A percentile compares a stretch with the other conserved stretches of the same genome.
Evolutionary conservation across 108 stramenopile species (phyloP).

Genomic region (Cyclotella choctawhatcheeana): DNA sequence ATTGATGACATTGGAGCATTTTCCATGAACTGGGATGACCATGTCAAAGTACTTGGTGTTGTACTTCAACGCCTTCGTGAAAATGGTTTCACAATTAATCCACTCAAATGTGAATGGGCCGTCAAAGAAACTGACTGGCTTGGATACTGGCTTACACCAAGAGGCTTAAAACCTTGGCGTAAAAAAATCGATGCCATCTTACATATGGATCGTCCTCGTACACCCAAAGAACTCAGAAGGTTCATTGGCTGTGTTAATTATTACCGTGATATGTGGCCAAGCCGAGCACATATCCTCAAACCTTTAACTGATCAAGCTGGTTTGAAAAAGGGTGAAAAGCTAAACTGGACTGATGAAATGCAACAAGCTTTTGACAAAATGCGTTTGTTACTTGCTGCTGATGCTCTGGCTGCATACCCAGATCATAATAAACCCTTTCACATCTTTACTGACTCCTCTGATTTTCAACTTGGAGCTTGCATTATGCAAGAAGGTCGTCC

Average conservation of each 20-base stretch:
- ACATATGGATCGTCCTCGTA: constrained; percentile 36
- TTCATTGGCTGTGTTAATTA: constrained; percentile 57
- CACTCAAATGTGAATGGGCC: constrained; percentile 44
- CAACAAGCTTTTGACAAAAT: constrained; percentile 42
- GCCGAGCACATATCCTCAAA: constrained; percentile 52
- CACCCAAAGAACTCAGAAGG: constrained; percentile 28
- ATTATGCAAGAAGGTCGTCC: constrained; percentile 43
- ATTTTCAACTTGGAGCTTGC: constrained; percentile 49
- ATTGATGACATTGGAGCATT: constrained; percentile 60
- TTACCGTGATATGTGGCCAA: constrained; percentile 50
- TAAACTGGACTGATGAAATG: constrained; percentile 6
- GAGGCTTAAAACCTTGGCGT: constrained; percentile 45
- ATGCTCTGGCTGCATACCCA: constrained; percentile 37
- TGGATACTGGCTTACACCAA: constrained; percentile 48
- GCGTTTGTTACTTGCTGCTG: constrained; percentile 26
- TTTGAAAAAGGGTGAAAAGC: constrained; percentile 6
- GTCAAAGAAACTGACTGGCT: constrained; percentile 48
- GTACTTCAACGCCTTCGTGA: constrained; percentile 20
- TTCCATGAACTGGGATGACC: constrained; percentile 38
- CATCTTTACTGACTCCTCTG: constrained; percentile 53
- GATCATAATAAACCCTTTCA: constrained; percentile 49
- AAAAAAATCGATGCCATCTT: constrained; percentile 54
- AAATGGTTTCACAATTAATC: constrained; percentile 46
- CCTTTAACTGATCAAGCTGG: constrained; percentile 27
- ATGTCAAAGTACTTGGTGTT: constrained; percentile 19